Conservation (phyloP, 1,284 basidiomycete species). For the Leucoagaricus sp. region DNA sequence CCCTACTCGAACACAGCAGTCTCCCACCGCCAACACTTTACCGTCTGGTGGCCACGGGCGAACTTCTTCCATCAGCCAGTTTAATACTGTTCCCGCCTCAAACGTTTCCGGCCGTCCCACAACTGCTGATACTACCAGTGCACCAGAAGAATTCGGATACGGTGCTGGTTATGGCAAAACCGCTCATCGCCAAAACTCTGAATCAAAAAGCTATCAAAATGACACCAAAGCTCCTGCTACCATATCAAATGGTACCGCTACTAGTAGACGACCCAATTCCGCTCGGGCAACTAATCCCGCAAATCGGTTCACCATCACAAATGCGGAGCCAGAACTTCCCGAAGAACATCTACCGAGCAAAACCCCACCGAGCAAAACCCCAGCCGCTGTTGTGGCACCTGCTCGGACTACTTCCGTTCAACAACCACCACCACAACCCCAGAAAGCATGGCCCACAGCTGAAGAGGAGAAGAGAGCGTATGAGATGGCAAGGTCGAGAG, state of each 20-base stretch:
- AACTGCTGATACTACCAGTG: background rate
- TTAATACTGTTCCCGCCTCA: conserved; percentile 11
- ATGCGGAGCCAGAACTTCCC: conserved; percentile 23
- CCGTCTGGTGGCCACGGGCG: background rate
- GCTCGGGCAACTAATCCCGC: conserved; percentile 20
- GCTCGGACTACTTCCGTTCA: background rate
- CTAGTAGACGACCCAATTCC: conserved; percentile 24
- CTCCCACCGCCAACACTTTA: background rate
- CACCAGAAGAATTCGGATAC: conserved; percentile 17
- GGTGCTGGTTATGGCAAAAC: conserved; percentile 8
- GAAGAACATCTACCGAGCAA: conserved; percentile 1
- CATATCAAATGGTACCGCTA: conserved; percentile 5
- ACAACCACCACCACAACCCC: conserved; percentile 16
- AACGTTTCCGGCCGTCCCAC: background rate
- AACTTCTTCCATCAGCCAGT: conserved; percentile 1
- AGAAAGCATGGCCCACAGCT: conserved; percentile 48
- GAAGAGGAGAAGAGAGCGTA: conserved; percentile 74
- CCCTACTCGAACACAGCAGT: background rate
- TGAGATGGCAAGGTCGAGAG: conserved; percentile 62
- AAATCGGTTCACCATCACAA: conserved; percentile 38
- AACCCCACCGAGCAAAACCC: background rate
- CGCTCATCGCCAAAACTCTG: background rate
- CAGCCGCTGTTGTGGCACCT: background rate
- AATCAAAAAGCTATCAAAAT: conserved; percentile 5
- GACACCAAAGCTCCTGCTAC: background rate